Base-by-base conservation (phyloP, 2,329 filamentous ascomycete species). In the Dactylellina haptotyla region DNA sequence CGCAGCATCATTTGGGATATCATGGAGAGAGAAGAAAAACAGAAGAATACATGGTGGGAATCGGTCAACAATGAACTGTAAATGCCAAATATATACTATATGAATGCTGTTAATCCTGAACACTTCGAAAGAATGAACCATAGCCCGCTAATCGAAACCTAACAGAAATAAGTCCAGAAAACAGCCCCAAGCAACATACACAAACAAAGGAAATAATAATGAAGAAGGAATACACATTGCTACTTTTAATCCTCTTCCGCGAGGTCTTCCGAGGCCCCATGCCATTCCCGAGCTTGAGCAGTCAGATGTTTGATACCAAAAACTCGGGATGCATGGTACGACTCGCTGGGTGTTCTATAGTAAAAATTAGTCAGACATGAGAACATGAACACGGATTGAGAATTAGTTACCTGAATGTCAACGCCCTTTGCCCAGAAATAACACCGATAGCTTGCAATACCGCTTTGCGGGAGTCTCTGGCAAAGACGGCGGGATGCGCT, bases 361-460 rank as follows among this genome's bases (percentile, higher is more conserved):
- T 20, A 65, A n/a, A 67, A 51, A 43, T 39, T 63, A 41, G 43
- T n/a, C 23, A 46, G 18, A 30, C 28, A 43, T 41, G 2, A 28
- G 43, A 20, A 16, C 2, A 4, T 6, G 4, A 16, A 10, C 39
- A 8, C 59, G 4, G 26, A 32, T 72, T 28, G 8, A 18, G 5
- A 34, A 8, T 4, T 10, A 50, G 14, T 62, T 76, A 78, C 77
- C 77, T 77, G 85, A 94, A 97, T 0, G 95, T 98, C 80, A 94
- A 97, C 9, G 90, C 93, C 50, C 95, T 87, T 82, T 99, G 95
- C 4, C 91, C 96, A 79, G 91, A 95, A 77, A 99, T 97, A 75
- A 98, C 93, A 4, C 95, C 94, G 76, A 99, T 98, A 14, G 93
- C 92, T 81, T 99, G 95, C 23, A 99, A 85, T 1, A 99, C 93